A percentile compares a stretch with the other conserved stretches of the same genome.
Evolutionary conservation across 768 basidiomycete genomes (phyloP).

Genomic region (Lactarius deliciosus): DNA sequence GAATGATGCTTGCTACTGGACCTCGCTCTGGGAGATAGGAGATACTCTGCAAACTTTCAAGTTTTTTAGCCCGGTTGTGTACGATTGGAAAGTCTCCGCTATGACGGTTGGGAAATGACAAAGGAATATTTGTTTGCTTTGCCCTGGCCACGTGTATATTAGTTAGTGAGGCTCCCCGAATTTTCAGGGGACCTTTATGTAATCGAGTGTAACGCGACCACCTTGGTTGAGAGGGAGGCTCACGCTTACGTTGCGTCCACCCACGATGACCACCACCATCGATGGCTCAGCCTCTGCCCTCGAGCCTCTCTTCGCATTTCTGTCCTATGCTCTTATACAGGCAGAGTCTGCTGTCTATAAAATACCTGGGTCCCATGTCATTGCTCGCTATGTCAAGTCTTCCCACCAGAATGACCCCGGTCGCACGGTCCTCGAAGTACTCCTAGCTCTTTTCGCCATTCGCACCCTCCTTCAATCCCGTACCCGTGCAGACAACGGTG

Average conservation of each 20-base stretch:
- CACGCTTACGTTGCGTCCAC: too few species aligned
- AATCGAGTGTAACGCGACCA: too few species aligned
- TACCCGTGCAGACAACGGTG: slow-evolving; percentile 80
- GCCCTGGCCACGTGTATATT: too few species aligned
- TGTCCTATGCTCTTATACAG: slow-evolving; percentile 60
- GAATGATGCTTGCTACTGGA: not conserved
- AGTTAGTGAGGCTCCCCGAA: too few species aligned
- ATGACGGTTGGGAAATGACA: not conserved
- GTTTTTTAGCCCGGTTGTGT: not conserved
- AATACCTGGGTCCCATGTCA: slow-evolving; percentile 47
- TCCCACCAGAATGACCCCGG: slow-evolving; percentile 97
- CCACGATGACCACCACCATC: too few species aligned
- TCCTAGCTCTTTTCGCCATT: slow-evolving; percentile 80
- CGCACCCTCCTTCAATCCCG: slow-evolving; percentile 67
- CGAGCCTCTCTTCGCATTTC: slow-evolving; percentile 60
- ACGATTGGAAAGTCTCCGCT: not conserved
- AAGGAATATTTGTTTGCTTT: too few species aligned
- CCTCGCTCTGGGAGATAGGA: not conserved
- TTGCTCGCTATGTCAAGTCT: slow-evolving; percentile 89
- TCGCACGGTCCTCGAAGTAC: slow-evolving; percentile 83
- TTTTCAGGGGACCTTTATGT: too few species aligned
- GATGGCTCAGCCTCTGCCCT: slow-evolving; percentile 34
- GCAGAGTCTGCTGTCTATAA: slow-evolving; percentile 65
- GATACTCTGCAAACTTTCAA: not conserved
- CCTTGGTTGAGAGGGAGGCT: too few species aligned